Evolutionary conservation across 2,329 filamentous ascomycete species (phyloP).

Genomic region (Lachnellula cervina): DNA sequence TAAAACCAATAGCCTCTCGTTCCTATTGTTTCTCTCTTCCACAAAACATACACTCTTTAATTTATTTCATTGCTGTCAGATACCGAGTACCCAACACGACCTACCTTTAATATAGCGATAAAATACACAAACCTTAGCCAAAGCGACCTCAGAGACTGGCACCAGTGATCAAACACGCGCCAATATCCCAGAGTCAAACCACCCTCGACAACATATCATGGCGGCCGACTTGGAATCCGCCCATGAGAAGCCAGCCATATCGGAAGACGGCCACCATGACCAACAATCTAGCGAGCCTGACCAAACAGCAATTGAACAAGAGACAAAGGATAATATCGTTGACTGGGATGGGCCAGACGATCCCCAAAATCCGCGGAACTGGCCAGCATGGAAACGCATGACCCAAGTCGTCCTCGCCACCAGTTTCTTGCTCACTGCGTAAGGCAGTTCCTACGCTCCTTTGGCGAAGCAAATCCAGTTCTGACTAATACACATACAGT

Average conservation of each 20-base stretch:
- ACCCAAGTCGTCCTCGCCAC: conserved; percentile 29
- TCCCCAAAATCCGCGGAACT: conserved; percentile 34
- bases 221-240: conserved; percentile 23
- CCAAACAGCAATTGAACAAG: conserved; percentile 22
- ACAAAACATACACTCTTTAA: too few relatives aligned
- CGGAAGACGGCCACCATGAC: conserved; percentile 19
- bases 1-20: too few relatives aligned
- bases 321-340: conserved; percentile 15
- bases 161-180: conserved; percentile 2
- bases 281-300: conserved; percentile 23
- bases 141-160: conserved; percentile 1
- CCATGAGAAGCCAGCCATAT: conserved; percentile 23
- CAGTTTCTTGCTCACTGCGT: conserved; percentile 27
- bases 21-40: too few relatives aligned
- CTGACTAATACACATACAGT: conserved; percentile 8
- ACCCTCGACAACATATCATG: conserved; percentile 22
- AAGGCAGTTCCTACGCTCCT: conserved; percentile 9
- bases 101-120: too few relatives aligned
- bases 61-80: too few relatives aligned
- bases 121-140: too few relatives aligned
- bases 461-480: conserved; percentile 16
- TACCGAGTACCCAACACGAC: too few relatives aligned
- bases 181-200: conserved; percentile 1
- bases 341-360: conserved; percentile 25
- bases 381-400: conserved; percentile 27